Evolutionary conservation across 192 early-diverging fungal species (phyloP), one percentile per base, ranked within the genome.

Genomic region (Coemansia sp.): DNA sequence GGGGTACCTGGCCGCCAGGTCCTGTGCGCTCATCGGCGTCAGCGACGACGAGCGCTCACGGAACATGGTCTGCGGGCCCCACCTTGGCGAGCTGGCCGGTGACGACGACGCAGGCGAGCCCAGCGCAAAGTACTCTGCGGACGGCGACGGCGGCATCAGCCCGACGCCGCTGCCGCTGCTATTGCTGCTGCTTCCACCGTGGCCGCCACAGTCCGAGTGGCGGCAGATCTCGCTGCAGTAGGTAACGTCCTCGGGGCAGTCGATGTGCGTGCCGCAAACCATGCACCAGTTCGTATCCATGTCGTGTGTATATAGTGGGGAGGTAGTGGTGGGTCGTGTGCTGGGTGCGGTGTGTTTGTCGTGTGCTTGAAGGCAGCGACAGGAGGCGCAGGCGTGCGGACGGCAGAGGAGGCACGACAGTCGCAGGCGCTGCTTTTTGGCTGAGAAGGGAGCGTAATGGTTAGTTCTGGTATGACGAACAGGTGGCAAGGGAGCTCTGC

Each of bases 281-380:
- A 57, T 64, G 60, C 68, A 71, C 68, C 68, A 71, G 56, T 60
- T 60, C 25, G 61, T 60, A 37, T 71, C 68, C 68, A 71, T 71
- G 26, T 5, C 35, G 42, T 38, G 34, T 45, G 33, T 17, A 30
- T 20, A 20, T n/a, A n/a, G n/a, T n/a, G n/a, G n/a, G n/a, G n/a
- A n/a, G n/a, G n/a, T n/a, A n/a, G n/a, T n/a, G n/a, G n/a, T n/a
- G n/a, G n/a, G n/a, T n/a, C n/a, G n/a, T n/a, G n/a, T n/a, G n/a
- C n/a, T n/a, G n/a, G n/a, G n/a, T n/a, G n/a, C n/a, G n/a, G n/a
- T n/a, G n/a, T n/a, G n/a, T n/a, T n/a, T n/a, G n/a, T n/a, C n/a
- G n/a, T n/a, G n/a, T n/a, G n/a, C n/a, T n/a, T n/a, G n/a, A n/a
- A n/a, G n/a, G n/a, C n/a, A n/a, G n/a, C n/a, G n/a, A n/a, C n/a